These are phyloP conservation scores for Strigomonas culicis DNA, from an alignment of 208 protist genomes.

Conservation along the genomic window DNA sequence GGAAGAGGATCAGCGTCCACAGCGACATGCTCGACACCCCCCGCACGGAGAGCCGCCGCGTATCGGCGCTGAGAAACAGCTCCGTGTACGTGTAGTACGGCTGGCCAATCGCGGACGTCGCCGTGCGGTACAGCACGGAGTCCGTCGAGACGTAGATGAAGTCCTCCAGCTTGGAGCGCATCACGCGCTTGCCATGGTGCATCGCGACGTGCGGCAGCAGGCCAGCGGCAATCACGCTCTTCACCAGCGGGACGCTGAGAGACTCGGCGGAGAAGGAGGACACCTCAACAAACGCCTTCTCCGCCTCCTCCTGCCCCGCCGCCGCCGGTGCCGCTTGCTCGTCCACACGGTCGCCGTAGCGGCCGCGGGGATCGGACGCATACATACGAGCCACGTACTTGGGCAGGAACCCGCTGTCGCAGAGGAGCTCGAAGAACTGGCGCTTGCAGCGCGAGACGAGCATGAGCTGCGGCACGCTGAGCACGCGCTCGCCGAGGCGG, in stretches of 20 bases:
- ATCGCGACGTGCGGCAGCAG: constrained; percentile 69
- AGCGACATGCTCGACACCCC: constrained; percentile 51
- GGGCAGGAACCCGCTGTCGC: constrained; percentile 39
- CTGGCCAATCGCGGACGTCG: constrained; percentile 26
- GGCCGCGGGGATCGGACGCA: neutral
- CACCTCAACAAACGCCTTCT: constrained; percentile 50
- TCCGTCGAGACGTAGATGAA: constrained; percentile 26
- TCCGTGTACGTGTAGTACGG: constrained; percentile 79
- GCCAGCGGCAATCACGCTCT: constrained; percentile 52
- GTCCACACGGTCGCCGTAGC: neutral
- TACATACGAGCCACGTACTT: neutral
- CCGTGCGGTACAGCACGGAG: constrained; percentile 45
- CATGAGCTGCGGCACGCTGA: constrained; percentile 62
- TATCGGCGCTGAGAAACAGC: constrained; percentile 28
- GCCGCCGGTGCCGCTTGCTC: neutral
- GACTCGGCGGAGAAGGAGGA: constrained; percentile 54
- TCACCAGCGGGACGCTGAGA: constrained; percentile 61
- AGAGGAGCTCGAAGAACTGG: constrained; percentile 73
- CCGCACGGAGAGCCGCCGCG: constrained; percentile 26
- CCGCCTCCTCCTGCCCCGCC: constrained; percentile 11
- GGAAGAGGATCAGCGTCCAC: constrained; percentile 70
- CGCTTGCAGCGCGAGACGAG: constrained; percentile 55
- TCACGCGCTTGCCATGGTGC: constrained; percentile 27
- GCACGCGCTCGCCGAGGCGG: constrained; percentile 42
- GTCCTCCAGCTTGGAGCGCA: constrained; percentile 56